Conservation (phyloP, 768 basidiomycete species). For the Tricholoma sp. region DNA sequence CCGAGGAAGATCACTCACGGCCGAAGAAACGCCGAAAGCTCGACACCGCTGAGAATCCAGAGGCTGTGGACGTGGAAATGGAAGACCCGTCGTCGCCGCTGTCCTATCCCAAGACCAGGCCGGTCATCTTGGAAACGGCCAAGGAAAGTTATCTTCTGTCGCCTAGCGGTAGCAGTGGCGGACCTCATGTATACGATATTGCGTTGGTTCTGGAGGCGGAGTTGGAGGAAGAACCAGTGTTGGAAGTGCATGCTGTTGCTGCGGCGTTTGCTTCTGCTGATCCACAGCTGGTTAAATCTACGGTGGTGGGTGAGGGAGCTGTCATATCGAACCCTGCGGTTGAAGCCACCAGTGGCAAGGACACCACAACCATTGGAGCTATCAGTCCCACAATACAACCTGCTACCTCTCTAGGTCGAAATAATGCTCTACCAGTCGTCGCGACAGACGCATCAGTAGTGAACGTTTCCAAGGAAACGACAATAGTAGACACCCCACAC, state of each 20-base stretch:
- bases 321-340: not conserved
- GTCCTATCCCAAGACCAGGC: not conserved
- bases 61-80: slow-evolving; percentile 13
- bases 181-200: slow-evolving; percentile 27
- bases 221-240: slow-evolving; percentile 6
- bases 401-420: too few relatives aligned
- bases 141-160: slow-evolving; percentile 37
- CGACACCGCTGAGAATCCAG: slow-evolving; percentile 3
- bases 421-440: not conserved
- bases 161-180: slow-evolving; percentile 19
- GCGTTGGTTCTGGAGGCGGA: slow-evolving; percentile 30
- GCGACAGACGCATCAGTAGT: too few relatives aligned
- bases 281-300: not conserved
- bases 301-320: not conserved
- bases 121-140: slow-evolving; percentile 34
- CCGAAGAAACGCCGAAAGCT: slow-evolving; percentile 31
- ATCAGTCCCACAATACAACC: not conserved
- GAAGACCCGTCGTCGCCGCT: not conserved
- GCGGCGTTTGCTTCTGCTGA: not conserved
- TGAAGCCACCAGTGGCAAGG: not conserved
- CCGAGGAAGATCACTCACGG: slow-evolving; percentile 17
- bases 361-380: not conserved
- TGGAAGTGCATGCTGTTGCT: not conserved
- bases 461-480: not conserved
- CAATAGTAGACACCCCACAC: not conserved